Percentiles rank a stretch among this genome's conserved stretches.
Conservation (phyloP, 2,329 filamentous ascomycete species). For the Nannizzia gypsea region DNA sequence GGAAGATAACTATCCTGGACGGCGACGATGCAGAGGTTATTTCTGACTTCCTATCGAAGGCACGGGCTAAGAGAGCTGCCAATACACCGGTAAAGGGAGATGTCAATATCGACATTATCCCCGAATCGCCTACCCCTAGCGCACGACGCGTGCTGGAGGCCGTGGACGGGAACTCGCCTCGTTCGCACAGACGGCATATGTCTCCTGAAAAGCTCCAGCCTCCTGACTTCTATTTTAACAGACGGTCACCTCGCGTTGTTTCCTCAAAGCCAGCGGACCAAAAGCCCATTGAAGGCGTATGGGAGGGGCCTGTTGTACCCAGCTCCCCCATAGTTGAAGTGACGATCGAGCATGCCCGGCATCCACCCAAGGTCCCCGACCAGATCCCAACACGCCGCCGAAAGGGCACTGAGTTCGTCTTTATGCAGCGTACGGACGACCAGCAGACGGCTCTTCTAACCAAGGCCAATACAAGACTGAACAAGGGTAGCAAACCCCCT, state of each 20-base stretch:
- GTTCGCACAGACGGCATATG: slow-evolving; percentile 18
- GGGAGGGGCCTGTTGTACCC: not conserved
- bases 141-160: slow-evolving; percentile 26
- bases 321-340: not conserved
- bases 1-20: slow-evolving; percentile 23
- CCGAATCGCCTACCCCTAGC: not conserved
- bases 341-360: slow-evolving; percentile 10
- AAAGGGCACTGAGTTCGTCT: slow-evolving; percentile 36
- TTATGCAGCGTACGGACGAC: slow-evolving; percentile 30
- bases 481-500: slow-evolving; percentile 28
- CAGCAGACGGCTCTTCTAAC: slow-evolving; percentile 33
- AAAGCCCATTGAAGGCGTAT: not conserved
- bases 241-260: not conserved
- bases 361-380: slow-evolving; percentile 23
- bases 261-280: not conserved
- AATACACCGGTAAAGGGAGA: not conserved
- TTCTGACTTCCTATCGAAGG: slow-evolving; percentile 31
- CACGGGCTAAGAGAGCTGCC: slow-evolving; percentile 26
- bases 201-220: not conserved
- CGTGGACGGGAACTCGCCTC: slow-evolving; percentile 30
- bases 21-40: slow-evolving; percentile 31
- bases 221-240: not conserved
- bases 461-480: slow-evolving; percentile 33
- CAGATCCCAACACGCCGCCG: slow-evolving; percentile 33
- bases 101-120: not conserved